phyloP scores from a whole-genome alignment of 768 basidiomycete species.

The Boletus pseudopeckii region DNA sequence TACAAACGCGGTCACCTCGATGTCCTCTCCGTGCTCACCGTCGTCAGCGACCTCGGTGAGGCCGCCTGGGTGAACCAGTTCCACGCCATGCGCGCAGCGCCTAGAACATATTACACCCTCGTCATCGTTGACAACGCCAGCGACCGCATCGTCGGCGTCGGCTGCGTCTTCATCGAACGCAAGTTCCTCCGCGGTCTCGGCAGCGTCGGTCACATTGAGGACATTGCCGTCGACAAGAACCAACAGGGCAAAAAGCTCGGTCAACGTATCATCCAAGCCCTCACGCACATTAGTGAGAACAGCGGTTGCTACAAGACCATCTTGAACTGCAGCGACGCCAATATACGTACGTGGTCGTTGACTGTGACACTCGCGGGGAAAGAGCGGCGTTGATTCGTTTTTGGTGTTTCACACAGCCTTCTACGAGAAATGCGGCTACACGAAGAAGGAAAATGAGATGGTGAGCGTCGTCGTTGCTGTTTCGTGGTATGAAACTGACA shows the following conservation, averaged over 20 bases:
- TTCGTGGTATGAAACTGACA: conserved; percentile 7
- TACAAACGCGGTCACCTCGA: conserved; percentile 76
- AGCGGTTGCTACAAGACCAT: conserved; percentile 95
- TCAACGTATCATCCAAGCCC: conserved; percentile 77
- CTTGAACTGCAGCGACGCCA: conserved; percentile 86
- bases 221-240: conserved; percentile 87
- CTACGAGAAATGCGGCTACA: conserved; percentile 93
- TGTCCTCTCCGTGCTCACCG: conserved; percentile 73
- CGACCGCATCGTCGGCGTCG: conserved; percentile 81
- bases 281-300: conserved; percentile 79
- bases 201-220: conserved; percentile 93
- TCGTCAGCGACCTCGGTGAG: conserved; percentile 63
- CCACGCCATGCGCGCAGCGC: conserved; percentile 49
- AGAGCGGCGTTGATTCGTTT: conserved; percentile 7
- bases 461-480: conserved; percentile 35
- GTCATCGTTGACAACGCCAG: conserved; percentile 75
- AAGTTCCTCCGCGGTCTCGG: conserved; percentile 91
- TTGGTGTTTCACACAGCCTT: conserved; percentile 57
- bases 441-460: conserved; percentile 94
- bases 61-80: conserved; percentile 71
- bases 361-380: not conserved
- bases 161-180: conserved; percentile 84
- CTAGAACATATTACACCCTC: conserved; percentile 74
- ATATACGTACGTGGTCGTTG: conserved; percentile 70
- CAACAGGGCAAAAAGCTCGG: conserved; percentile 94